Evolutionary conservation across 108 stramenopile species (phyloP), one percentile per base, ranked within the genome.

Genomic region (Asterionellopsis glacialis): DNA sequence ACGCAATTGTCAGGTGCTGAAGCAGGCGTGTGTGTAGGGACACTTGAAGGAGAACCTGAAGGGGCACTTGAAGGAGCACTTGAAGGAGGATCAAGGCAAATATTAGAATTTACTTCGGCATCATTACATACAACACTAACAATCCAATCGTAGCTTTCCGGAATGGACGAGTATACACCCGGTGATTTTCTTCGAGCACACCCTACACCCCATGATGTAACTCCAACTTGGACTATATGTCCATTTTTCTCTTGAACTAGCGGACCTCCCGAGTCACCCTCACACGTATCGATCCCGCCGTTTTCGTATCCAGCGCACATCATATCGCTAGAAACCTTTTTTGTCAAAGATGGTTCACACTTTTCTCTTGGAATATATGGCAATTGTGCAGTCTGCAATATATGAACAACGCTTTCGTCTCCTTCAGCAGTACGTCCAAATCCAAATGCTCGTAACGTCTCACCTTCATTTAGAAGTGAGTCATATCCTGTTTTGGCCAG

Each of bases 221-320:
- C 47, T 12, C 79, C 79, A 23, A 72, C 47, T 50, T 55, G 59
- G 1, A 54, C 9, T 13, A 45, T 56, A 47, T 57, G 49, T 50
- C 9, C 56, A 45, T 9, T 48, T 16, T 11, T 40, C 16, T 19
- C 64, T 27, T 0, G 54, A 15, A 76, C 54, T 6, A 77, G 41
- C 0, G 83, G 79, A 41, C 79, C 79, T 43, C 83, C 83, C 13
- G 70, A 72, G 53, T 84, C 83, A 27, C 79, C 83, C n/a, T 69
- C 57, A 41, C 82, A 83, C 10, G 65, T 44, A 57, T 77, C 76
- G 16, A 69, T 59, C 5, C 72, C 65, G 27, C 63, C 71, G 3
- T 28, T 16, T 47, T 21, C 18, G 9, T 19, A 25, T 9, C 67
- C 75, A 7, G 77, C 76, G 70, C 82, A 83, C 0, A 82, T 21